Evolutionary conservation across 148 eudicot species (phyloP), one percentile per base, ranked within the genome.

Genomic region (Gaultheria prostrata): DNA sequence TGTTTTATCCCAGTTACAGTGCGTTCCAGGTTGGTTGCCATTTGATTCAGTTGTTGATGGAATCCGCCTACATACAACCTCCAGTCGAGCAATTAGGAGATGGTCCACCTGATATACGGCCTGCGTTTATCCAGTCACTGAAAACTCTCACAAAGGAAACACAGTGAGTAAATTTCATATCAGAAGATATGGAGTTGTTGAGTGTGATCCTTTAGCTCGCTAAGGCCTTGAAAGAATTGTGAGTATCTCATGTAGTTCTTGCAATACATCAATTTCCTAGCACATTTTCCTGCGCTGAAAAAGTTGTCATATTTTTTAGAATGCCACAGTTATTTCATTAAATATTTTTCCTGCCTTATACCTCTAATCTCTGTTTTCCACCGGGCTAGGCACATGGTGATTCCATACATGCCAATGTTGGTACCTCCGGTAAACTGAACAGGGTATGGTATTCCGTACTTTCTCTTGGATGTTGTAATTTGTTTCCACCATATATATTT

Each of bases 371-470:
- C 65, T 46, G 46, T 73, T 48, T 88, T 80, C 26, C 50, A 71
- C 82, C 94, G 94, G 98, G 96, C 97, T 80, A 91, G 90, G 90
- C 95, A 95, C 90, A 91, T 95, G 91, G 94, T 94, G 78, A 93
- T 95, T 78, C 98, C 98, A 74, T 95, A 95, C 82, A 94, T 95
- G 98, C 98, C 98, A 70, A 95, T 95, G 98, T 86, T 95, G 86
- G 90, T 94, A 80, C 98, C 97, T 87, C 98, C 98, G 82, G 88
- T 88, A 85, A 92, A 93, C 88, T 95, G 98, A 98, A 89, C 92
- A 61, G 91, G 97, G 98, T 95, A 94, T 76, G 84, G 1, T 6
- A 26, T 4, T n/a, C 51, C 14, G 11, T 49, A 49, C 12, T 49
- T 2, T 39, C 32, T 32, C 67, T 21, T 50, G 5, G 14, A 6